Evolutionary conservation across 306 rosid genomes (phyloP).

Genomic region (Lathyrus sativus): DNA sequence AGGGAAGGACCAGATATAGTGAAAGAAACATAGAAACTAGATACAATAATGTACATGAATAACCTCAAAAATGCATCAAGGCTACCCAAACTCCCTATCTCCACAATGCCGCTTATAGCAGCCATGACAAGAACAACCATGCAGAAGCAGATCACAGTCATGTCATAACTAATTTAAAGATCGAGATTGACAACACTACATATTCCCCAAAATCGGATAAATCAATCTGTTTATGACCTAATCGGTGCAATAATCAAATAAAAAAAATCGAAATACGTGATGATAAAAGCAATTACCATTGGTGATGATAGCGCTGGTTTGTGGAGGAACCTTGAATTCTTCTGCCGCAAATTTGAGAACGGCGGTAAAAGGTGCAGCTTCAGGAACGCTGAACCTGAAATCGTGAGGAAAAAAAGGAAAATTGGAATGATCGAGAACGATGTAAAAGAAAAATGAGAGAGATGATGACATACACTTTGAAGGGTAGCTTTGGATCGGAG

Average conservation of each 20-base stretch:
- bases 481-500: conserved; percentile 98
- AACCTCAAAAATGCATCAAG: not conserved
- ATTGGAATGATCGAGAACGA: not conserved
- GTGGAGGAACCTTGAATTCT: conserved; percentile 98
- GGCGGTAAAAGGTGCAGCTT: conserved; percentile 98
- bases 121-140: not conserved
- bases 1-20: not conserved
- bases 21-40: not conserved
- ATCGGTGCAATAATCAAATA: not conserved
- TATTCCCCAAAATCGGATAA: conserved; percentile 6
- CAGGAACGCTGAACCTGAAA: conserved; percentile 91
- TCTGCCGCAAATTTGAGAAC: conserved; percentile 97
- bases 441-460: not conserved
- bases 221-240: not conserved
- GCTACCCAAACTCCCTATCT: no score
- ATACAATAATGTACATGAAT: not conserved
- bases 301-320: conserved; percentile 97
- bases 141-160: not conserved
- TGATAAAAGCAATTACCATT: conserved; percentile 53
- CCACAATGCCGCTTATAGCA: not conserved
- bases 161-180: not conserved
- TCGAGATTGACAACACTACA: not conserved
- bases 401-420: not conserved
- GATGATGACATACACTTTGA: conserved; percentile 67
- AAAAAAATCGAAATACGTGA: not conserved